A percentile compares a stretch with the other conserved stretches of the same genome.
phyloP scores from a whole-genome alignment of 2,329 filamentous ascomycete genomes.

The Diaporthe sp. region DNA sequence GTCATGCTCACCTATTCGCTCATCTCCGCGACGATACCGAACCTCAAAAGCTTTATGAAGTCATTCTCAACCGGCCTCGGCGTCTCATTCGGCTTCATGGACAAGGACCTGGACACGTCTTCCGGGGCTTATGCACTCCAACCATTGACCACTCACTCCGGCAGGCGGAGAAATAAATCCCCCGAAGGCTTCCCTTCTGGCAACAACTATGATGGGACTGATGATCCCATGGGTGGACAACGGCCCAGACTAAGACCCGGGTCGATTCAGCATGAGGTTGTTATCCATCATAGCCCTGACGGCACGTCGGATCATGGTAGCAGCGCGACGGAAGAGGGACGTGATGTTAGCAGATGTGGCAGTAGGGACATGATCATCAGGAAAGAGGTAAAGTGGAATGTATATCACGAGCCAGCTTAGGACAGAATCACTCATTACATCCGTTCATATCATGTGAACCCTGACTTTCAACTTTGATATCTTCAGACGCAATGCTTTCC shows the following conservation, averaged over 20 bases:
- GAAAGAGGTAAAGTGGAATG: constrained; percentile 39
- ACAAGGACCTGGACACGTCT: not conserved
- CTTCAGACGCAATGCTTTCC: too few relatives aligned
- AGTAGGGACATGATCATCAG: constrained; percentile 44
- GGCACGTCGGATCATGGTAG: not conserved
- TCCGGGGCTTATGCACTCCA: constrained; percentile 25
- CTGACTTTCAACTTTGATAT: not conserved
- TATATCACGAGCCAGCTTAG: constrained; percentile 19
- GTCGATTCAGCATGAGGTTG: not conserved
- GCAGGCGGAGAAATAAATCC: not conserved
- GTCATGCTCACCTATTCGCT: constrained; percentile 43
- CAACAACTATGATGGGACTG: not conserved
- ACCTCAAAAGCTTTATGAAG: constrained; percentile 44
- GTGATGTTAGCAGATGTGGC: constrained; percentile 34
- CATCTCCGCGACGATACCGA: constrained; percentile 45
- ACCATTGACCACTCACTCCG: not conserved
- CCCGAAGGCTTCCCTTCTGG: not conserved
- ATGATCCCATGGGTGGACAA: not conserved
- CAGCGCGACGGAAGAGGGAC: constrained; percentile 21
- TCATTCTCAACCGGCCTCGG: constrained; percentile 40
- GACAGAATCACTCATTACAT: not conserved
- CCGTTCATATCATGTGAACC: too few relatives aligned
- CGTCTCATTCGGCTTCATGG: constrained; percentile 20
- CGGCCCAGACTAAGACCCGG: constrained; percentile 2
- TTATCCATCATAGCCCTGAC: constrained; percentile 6